Evolutionary conservation across 148 eudicot species (phyloP).

Genomic region (Chenopodium formosanum): DNA sequence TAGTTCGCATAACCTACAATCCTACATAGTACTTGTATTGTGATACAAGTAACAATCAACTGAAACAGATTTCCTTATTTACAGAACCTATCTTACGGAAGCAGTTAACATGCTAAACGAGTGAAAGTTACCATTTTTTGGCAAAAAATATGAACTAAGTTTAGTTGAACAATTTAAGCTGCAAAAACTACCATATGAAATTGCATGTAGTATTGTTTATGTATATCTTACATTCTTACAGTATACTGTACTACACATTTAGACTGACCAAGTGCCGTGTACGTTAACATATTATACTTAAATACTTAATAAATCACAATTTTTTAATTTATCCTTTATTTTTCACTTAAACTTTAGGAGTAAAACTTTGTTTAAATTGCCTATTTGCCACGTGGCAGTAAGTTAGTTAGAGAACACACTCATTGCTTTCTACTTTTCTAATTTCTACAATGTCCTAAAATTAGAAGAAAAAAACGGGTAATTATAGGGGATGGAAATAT

Average conservation of each 20-base stretch:
- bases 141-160: not conserved
- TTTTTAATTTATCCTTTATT: not conserved
- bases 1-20: too few species aligned
- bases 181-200: not conserved
- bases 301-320: not conserved
- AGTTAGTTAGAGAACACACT: constrained; percentile 3
- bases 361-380: not conserved
- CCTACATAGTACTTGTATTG: too few species aligned
- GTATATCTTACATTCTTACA: too few species aligned
- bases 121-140: too few species aligned
- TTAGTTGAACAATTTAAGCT: not conserved
- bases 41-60: too few species aligned
- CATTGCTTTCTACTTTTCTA: not conserved
- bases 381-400: not conserved
- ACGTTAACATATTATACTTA: constrained; percentile 20
- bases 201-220: too few species aligned
- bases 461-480: not conserved
- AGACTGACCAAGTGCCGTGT: constrained; percentile 27
- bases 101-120: too few species aligned
- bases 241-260: not conserved
- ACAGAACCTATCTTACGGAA: too few species aligned
- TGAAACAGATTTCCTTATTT: too few species aligned
- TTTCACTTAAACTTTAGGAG: not conserved
- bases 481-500: not conserved
- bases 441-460: not conserved